Evolutionary conservation across 805 yeast genomes (phyloP).

Genomic region (Schizosaccharomyces octosporus): DNA sequence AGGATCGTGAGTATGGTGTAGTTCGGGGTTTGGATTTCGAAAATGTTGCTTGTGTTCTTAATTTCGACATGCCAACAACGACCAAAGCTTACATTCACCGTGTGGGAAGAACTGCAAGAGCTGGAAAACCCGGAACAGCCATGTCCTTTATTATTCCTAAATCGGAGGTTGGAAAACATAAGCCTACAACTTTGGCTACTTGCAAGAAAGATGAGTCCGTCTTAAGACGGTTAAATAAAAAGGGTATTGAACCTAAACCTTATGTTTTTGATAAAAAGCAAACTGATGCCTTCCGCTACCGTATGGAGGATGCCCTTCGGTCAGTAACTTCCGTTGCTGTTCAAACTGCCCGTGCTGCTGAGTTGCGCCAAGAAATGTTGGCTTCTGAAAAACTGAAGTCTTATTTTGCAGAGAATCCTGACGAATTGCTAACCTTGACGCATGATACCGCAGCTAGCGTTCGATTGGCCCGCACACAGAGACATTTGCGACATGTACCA

Average conservation of each 20-base stretch:
- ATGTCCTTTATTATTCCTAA: slow-evolving; percentile 70
- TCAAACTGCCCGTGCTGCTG: slow-evolving; percentile 80
- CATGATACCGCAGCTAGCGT: slow-evolving; percentile 54
- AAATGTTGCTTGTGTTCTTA: slow-evolving; percentile 87
- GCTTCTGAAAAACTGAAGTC: slow-evolving; percentile 76
- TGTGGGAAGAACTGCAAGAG: slow-evolving; percentile 93
- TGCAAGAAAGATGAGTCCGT: slow-evolving; percentile 75
- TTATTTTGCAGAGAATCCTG: slow-evolving; percentile 92
- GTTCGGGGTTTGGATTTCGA: slow-evolving; percentile 91
- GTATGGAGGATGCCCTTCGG: slow-evolving; percentile 92
- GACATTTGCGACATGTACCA: slow-evolving; percentile 77
- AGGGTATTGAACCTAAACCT: slow-evolving; percentile 49
- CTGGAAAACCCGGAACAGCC: slow-evolving; percentile 86
- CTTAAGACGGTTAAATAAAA: slow-evolving; percentile 45
- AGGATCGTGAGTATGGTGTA: slow-evolving; percentile 70
- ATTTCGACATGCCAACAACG: slow-evolving; percentile 79
- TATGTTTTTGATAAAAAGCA: slow-evolving; percentile 79
- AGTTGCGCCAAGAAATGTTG: slow-evolving; percentile 62
- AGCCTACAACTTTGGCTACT: slow-evolving; percentile 41
- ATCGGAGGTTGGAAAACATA: slow-evolving; percentile 73
- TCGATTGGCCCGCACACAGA: slow-evolving; percentile 59
- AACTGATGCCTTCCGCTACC: slow-evolving; percentile 82
- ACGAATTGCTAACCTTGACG: slow-evolving; percentile 64
- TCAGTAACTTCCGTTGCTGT: slow-evolving; percentile 75
- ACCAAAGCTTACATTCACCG: slow-evolving; percentile 80